Base-by-base conservation (phyloP, 164 flowering plant genomes). In the Annona squamosa region DNA sequence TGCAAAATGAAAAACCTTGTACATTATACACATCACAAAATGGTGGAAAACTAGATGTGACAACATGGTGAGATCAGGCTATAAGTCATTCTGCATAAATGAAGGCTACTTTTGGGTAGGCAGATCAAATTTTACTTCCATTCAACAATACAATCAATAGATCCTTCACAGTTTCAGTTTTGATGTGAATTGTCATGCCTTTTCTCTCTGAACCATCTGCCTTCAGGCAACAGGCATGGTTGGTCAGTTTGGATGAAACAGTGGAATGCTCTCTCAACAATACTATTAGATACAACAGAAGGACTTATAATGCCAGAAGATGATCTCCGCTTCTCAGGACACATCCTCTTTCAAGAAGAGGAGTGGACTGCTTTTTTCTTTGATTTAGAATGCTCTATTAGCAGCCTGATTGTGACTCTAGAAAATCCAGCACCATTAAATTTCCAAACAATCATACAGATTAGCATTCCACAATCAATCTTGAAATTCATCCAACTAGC, bases 1-100 rank as follows among this genome's bases (percentile, higher is more conserved):
- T 92, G 85, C 83, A 83, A 64, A 42, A 67, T 57, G 7, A 7
- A 67, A 2, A 52, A 48, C 0, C 19, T 5, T 17, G 26, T 47
- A 44, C 46, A 61, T 17, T 4, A 26, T 3, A 70, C 5, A 67
- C 26, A 74, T 13, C 4, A 13, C 9, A 3, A 74, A 26, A 45
- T 44, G 3, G 2, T 26, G 42, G n/a, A n/a, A 41, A n/a, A 61
- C 59, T 3, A 56, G 56, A 57, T 19, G 41, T 13, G 42, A 7
- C 17, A 12, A 7, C 42, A 3, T 41, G 68, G 46, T 41, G 4
- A 7, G 16, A 52, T 4, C 13, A 52, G 59, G 59, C 7, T 16
- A 2, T 2, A 7, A 10, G 13, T 52, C 59, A 52, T 52, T 52
- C 59, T 16, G 13, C 13, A 52, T 16, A 52, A 16, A 3, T 52